These are phyloP conservation scores for Scenedesmus sp. DNA, from an alignment of 163 green algal genomes.

Conservation along the genomic window DNA sequence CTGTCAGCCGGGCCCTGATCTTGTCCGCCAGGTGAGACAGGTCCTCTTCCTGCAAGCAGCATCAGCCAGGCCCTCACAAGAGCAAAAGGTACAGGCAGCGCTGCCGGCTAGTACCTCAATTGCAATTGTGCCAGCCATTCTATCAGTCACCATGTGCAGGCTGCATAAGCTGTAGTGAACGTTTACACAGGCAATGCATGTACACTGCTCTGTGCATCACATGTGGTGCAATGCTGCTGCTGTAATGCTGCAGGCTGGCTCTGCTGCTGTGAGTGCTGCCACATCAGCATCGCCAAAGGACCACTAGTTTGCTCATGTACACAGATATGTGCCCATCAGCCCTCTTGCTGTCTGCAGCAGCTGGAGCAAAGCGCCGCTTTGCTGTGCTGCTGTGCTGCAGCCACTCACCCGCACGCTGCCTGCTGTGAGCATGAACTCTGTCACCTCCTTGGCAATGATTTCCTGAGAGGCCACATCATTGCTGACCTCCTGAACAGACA, in stretches of 20 bases:
- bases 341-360: not conserved
- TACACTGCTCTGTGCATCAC: too few species aligned
- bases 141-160: too few species aligned
- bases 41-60: slow-evolving; percentile 61
- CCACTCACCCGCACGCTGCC: slow-evolving; percentile 56
- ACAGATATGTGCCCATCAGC: too few species aligned
- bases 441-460: slow-evolving; percentile 63
- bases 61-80: not conserved
- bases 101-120: too few species aligned
- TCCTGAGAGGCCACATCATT: slow-evolving; percentile 65
- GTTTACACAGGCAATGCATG: too few species aligned
- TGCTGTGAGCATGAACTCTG: slow-evolving; percentile 56
- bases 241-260: not conserved
- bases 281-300: too few species aligned
- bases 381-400: not conserved
- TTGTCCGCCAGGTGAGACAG: slow-evolving; percentile 54
- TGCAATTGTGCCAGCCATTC: too few species aligned
- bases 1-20: slow-evolving; percentile 59
- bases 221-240: too few species aligned
- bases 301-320: too few species aligned
- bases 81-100: not conserved
- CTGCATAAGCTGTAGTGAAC: too few species aligned
- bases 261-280: not conserved
- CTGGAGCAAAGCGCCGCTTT: not conserved
- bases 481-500: slow-evolving; percentile 55